Evolutionary conservation across 2,329 filamentous ascomycete genomes (phyloP).

Genomic region (Phialophora tarda): DNA sequence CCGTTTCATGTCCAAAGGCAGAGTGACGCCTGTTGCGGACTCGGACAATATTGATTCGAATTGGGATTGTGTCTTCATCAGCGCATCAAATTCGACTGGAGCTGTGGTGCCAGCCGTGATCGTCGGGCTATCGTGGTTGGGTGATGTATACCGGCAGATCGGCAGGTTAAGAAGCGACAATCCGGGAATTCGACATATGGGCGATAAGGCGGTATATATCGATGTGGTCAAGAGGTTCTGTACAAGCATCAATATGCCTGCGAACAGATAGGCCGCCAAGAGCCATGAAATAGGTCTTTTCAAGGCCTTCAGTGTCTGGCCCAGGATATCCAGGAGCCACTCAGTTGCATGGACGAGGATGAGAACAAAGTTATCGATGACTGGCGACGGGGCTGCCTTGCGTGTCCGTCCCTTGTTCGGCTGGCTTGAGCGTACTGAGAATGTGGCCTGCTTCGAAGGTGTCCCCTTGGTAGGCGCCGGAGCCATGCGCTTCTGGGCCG

Average conservation of each 20-base stretch:
- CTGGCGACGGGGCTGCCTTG: conserved; percentile 12
- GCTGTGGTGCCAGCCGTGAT: conserved; percentile 42
- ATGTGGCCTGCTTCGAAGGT: conserved; percentile 12
- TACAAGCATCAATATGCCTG: conserved; percentile 64
- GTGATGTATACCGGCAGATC: conserved; percentile 59
- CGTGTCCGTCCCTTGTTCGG: not conserved
- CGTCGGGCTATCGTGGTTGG: conserved; percentile 20
- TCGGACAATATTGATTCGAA: conserved; percentile 77
- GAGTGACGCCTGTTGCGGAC: conserved; percentile 66
- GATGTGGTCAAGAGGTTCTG: conserved; percentile 68
- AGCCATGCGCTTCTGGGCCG: conserved; percentile 22
- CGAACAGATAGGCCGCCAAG: conserved; percentile 65
- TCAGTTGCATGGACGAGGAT: conserved; percentile 19
- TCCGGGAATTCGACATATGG: conserved; percentile 73
- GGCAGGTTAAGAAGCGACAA: conserved; percentile 65
- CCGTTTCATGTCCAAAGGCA: conserved; percentile 80
- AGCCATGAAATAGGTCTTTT: conserved; percentile 69
- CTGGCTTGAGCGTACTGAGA: conserved; percentile 1
- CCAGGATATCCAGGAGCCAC: conserved; percentile 34
- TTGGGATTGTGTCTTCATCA: conserved; percentile 75
- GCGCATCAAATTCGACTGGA: conserved; percentile 71
- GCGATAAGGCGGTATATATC: conserved; percentile 66
- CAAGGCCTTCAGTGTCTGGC: conserved; percentile 63
- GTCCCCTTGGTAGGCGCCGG: not conserved
- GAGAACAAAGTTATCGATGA: conserved; percentile 20